Percentiles rank a stretch among this genome's conserved stretches.
phyloP scores from a whole-genome alignment of 116 monocot genomes.

The Posidonia oceanica region DNA sequence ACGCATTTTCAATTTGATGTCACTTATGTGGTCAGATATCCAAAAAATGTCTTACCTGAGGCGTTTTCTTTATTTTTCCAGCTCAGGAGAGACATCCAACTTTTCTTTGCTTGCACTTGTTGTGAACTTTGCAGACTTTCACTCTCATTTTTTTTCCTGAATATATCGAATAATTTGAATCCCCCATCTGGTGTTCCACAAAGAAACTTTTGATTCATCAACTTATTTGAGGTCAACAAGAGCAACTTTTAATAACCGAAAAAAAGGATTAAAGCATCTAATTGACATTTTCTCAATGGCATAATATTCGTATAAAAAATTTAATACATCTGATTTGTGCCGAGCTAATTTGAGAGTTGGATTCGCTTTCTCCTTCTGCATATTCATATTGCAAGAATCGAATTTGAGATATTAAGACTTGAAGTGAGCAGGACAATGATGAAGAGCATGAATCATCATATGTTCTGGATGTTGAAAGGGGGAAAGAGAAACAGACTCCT shows the following conservation, averaged over 20 bases:
- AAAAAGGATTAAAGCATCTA: not conserved
- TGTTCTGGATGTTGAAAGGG: not conserved
- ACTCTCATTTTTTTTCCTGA: constrained; percentile 8
- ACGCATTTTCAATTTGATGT: not conserved
- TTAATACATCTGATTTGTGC: no score
- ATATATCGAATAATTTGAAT: constrained; percentile 15
- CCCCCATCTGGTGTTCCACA: constrained; percentile 1
- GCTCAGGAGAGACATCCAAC: constrained; percentile 5
- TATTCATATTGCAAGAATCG: no score
- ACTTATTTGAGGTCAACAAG: not conserved
- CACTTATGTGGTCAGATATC: not conserved
- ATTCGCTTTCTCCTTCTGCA: no score
- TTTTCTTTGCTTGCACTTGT: constrained; percentile 1
- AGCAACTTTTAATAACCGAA: not conserved
- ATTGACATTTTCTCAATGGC: not conserved
- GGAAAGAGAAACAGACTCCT: not conserved
- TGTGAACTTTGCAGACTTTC: constrained; percentile 3
- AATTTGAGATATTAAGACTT: no score
- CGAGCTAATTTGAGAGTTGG: no score
- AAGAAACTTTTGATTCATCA: not conserved
- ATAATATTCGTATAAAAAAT: no score
- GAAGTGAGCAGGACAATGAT: no score
- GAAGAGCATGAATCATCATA: not conserved
- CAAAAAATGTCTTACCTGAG: constrained; percentile 7
- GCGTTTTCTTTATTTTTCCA: constrained; percentile 5